Evolutionary conservation across 192 early-diverging fungal species (phyloP).

Genomic region (Backusella morwellensis): DNA sequence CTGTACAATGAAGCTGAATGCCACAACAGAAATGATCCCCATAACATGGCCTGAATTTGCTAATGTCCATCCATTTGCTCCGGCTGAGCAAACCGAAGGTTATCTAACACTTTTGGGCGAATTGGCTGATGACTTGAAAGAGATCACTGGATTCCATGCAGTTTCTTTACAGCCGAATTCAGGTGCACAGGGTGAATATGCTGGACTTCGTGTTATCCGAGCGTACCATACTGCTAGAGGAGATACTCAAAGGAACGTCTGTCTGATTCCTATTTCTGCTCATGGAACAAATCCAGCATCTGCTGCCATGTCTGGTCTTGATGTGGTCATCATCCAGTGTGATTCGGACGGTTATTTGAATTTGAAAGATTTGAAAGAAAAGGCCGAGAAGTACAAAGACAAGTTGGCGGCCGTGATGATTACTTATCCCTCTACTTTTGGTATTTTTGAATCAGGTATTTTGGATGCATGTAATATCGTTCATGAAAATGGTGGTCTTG

Average conservation of each 20-base stretch:
- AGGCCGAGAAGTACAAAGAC: conserved; percentile 87
- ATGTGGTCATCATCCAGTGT: conserved; percentile 93
- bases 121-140: conserved; percentile 82
- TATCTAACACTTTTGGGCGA: conserved; percentile 88
- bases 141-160: conserved; percentile 92
- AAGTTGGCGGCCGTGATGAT: conserved; percentile 95
- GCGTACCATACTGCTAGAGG: conserved; percentile 87
- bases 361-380: conserved; percentile 81
- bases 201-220: conserved; percentile 91
- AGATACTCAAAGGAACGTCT: conserved; percentile 83
- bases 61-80: conserved; percentile 95
- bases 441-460: conserved; percentile 94
- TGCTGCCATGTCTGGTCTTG: conserved; percentile 95
- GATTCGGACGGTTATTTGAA: conserved; percentile 90
- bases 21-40: conserved; percentile 99
- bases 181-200: conserved; percentile 98
- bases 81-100: conserved; percentile 87
- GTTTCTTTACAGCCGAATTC: conserved; percentile 97
- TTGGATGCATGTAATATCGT: conserved; percentile 87
- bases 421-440: conserved; percentile 99
- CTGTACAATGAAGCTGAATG: conserved; percentile 99
- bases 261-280: conserved; percentile 97
- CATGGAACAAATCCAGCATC: conserved; percentile 99
- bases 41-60: conserved; percentile 98
- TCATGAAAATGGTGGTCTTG: conserved; percentile 91